These are phyloP conservation scores for Cladophialophora exuberans DNA, from an alignment of 2,329 filamentous ascomycete species.

Conservation along the genomic window DNA sequence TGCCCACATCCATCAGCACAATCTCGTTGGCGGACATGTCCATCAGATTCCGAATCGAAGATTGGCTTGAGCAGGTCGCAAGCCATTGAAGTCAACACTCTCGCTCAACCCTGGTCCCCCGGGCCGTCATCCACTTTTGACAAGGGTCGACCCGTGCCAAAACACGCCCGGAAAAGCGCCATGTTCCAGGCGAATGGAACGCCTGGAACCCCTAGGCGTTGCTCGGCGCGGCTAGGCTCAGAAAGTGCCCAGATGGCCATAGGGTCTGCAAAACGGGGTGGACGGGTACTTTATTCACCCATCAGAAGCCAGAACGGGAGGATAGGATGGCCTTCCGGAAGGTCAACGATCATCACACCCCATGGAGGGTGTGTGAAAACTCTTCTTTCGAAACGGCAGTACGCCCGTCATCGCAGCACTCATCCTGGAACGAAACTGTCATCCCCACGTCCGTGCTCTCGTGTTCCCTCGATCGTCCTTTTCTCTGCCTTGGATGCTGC, in stretches of 20 bases:
- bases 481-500: background rate
- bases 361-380: conserved; percentile 4
- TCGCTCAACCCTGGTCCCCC: too few species aligned
- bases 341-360: conserved; percentile 16
- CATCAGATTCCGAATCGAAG: background rate
- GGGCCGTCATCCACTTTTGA: background rate
- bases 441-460: conserved; percentile 4
- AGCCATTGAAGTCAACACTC: too few species aligned
- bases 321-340: background rate
- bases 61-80: too few species aligned
- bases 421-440: background rate
- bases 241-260: conserved; percentile 12
- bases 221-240: conserved; percentile 9
- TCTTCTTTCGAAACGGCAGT: conserved; percentile 6
- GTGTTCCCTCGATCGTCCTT: conserved; percentile 2
- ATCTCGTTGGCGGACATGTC: conserved; percentile 3
- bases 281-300: conserved; percentile 24
- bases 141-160: conserved; percentile 19
- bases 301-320: conserved; percentile 1
- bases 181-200: conserved; percentile 9
- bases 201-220: too few species aligned
- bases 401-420: conserved; percentile 7
- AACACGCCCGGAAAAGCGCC: background rate
- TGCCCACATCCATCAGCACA: background rate
- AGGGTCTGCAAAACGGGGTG: background rate